Evolutionary conservation across 139 green algal species (phyloP), one percentile per base, ranked within the genome.

Genomic region (Pleodorina starrii): DNA sequence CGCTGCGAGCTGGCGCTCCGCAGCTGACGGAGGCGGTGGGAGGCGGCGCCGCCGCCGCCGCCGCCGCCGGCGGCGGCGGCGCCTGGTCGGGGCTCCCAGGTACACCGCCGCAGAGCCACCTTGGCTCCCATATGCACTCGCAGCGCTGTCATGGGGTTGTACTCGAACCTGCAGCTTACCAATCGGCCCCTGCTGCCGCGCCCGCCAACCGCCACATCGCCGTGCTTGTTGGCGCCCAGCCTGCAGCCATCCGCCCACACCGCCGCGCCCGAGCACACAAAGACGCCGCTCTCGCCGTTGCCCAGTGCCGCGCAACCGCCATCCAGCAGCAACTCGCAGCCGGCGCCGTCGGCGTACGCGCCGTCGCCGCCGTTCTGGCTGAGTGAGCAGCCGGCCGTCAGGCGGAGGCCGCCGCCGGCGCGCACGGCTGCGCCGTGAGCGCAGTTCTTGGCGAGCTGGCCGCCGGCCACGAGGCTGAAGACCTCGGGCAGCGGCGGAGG

Each of bases 191-290:
- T 27, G 44, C 81, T 87, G 81, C 63, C 63, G 25, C 12, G 42
- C 14, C 81, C 81, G 43, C 81, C 81, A 42, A 87, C 81, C 81
- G 81, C 60, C 63, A 50, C 43, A 29, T 87, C 63, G 2, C 81
- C 81, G n/a, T 79, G 81, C 63, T 68, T 46, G 81, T 87, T 87
- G 81, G 60, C 81, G 17, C 81, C 63, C 81, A 87, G 43, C 43
- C 63, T 27, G 63, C 81, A 87, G 63, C 17, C 44, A 19, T 79
- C 81, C 38, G 21, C 63, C 63, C 38, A 40, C 44, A 59, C 63
- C 21, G n/a, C 43, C 10, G 38, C 81, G 17, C 63, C 81, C 5
- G 43, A 69, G 43, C 81, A 87, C 43, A 78, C 63, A 14, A 87
- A 87, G 29, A 87, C 2, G 1, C 63, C 81, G 38, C 17, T 50